Evolutionary conservation across 2,329 filamentous ascomycete species (phyloP).

Genomic region (Talaromyces rugulosus): DNA sequence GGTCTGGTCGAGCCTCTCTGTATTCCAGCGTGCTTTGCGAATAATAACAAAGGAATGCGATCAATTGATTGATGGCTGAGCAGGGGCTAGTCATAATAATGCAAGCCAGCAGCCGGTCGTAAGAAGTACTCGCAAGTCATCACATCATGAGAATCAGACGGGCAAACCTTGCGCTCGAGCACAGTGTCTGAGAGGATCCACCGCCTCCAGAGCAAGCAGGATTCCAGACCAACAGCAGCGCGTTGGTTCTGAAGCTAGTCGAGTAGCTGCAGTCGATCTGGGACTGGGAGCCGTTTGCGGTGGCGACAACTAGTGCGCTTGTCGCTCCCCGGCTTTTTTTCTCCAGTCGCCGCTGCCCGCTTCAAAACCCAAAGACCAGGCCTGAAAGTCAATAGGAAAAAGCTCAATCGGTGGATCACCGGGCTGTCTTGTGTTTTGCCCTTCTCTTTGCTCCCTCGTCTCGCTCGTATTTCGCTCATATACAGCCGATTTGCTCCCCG

Average conservation of each 20-base stretch:
- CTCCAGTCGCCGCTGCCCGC: neutral
- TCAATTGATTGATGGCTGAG: neutral
- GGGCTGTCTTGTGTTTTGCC: too few relatives aligned
- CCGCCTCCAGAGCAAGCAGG: neutral
- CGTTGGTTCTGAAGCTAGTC: neutral
- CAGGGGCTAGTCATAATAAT: neutral
- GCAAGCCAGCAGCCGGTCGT: too few relatives aligned
- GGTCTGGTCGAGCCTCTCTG: neutral
- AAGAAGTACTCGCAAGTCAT: neutral
- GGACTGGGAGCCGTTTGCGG: neutral
- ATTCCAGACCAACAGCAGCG: neutral
- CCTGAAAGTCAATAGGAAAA: neutral
- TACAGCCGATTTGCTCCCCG: neutral
- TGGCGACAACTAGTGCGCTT: constrained; percentile 2
- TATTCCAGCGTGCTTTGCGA: too few relatives aligned
- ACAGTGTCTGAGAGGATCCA: neutral
- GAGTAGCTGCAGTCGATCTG: neutral
- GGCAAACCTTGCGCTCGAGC: neutral
- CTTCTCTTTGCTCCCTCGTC: neutral
- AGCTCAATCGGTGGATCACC: neutral
- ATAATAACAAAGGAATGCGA: too few relatives aligned
- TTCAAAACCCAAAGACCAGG: neutral
- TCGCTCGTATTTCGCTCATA: neutral
- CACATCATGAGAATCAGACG: too few relatives aligned
- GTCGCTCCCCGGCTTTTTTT: constrained; percentile 5